These are phyloP conservation scores for Didymella pomorum DNA, from an alignment of 2,329 filamentous ascomycete genomes.

Conservation along the genomic window DNA sequence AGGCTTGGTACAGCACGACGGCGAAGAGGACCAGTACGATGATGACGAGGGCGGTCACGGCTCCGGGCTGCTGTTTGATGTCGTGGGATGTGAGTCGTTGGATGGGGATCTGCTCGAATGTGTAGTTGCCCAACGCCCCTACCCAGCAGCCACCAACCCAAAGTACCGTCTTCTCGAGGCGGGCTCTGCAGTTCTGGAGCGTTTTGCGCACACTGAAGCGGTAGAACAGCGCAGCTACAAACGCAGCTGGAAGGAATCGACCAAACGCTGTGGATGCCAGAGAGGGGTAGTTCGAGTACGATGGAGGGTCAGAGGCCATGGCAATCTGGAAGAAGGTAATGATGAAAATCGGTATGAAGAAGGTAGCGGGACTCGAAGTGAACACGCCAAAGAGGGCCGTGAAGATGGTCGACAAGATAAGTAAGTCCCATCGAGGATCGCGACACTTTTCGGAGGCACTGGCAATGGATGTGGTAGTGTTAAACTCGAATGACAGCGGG, in stretches of 20 bases:
- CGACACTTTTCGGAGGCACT: slow-evolving; percentile 34
- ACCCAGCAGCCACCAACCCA: slow-evolving; percentile 50
- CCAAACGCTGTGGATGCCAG: slow-evolving; percentile 43
- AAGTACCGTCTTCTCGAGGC: slow-evolving; percentile 48
- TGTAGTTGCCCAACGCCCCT: slow-evolving; percentile 45
- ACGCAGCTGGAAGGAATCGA: slow-evolving; percentile 47
- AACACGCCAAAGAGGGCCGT: slow-evolving; percentile 43
- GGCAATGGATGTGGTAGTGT: slow-evolving; percentile 23
- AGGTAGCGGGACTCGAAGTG: slow-evolving; percentile 40
- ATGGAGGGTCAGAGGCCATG: slow-evolving; percentile 49
- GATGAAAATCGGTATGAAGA: slow-evolving; percentile 42
- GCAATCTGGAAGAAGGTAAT: slow-evolving; percentile 47
- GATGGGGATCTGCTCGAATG: slow-evolving; percentile 48
- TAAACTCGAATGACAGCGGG: slow-evolving; percentile 46
- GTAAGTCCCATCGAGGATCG: slow-evolving; percentile 47
- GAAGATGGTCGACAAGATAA: slow-evolving; percentile 45
- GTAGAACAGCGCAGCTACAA: slow-evolving; percentile 43
- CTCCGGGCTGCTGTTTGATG: slow-evolving; percentile 49
- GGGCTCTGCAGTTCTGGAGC: slow-evolving; percentile 40
- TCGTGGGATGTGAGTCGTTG: slow-evolving; percentile 49
- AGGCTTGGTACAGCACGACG: slow-evolving; percentile 44
- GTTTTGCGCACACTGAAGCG: slow-evolving; percentile 39
- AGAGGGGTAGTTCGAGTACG: slow-evolving; percentile 40
- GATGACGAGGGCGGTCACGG: slow-evolving; percentile 44
- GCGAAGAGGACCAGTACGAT: slow-evolving; percentile 41